A percentile compares a stretch with the other conserved stretches of the same genome.
Conservation (phyloP, 106 monocot genomes). For the Ottelia alismoides region DNA sequence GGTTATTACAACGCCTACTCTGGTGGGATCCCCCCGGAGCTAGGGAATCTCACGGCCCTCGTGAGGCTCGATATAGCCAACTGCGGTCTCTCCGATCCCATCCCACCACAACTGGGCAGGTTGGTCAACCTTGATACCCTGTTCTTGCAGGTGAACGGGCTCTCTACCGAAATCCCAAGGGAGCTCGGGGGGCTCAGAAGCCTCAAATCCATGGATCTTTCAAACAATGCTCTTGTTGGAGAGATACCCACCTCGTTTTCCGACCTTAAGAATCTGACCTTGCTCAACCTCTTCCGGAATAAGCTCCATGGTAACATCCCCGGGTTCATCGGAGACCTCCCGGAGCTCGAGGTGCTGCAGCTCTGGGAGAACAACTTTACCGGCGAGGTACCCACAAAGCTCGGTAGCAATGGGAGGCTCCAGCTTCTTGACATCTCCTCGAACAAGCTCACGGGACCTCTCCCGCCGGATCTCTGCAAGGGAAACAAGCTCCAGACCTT, state of each 20-base stretch:
- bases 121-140: slow-evolving; percentile 70
- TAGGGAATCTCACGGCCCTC: slow-evolving; percentile 47
- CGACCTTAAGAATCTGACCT: slow-evolving; percentile 40
- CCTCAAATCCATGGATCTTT: slow-evolving; percentile 75
- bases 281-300: slow-evolving; percentile 62
- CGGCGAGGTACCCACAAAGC: slow-evolving; percentile 30
- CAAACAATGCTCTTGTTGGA: slow-evolving; percentile 59
- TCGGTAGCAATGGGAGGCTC: slow-evolving; percentile 35
- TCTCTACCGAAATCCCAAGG: slow-evolving; percentile 37
- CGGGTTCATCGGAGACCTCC: slow-evolving; percentile 44
- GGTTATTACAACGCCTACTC: slow-evolving; percentile 74
- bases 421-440: slow-evolving; percentile 45
- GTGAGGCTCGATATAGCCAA: slow-evolving; percentile 73
- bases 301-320: slow-evolving; percentile 46
- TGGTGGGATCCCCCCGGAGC: slow-evolving; percentile 51
- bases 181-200: slow-evolving; percentile 37
- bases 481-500: slow-evolving; percentile 43
- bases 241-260: slow-evolving; percentile 26
- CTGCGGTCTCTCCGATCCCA: slow-evolving; percentile 58
- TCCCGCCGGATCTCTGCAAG: slow-evolving; percentile 45
- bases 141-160: slow-evolving; percentile 66
- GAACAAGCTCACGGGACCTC: slow-evolving; percentile 43
- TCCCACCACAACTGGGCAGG: slow-evolving; percentile 49
- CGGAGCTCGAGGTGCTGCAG: slow-evolving; percentile 58
- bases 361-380: slow-evolving; percentile 82